Percentiles rank a stretch among this genome's conserved stretches.
Conservation (phyloP, 495 filamentous ascomycete species). For the Lasiosphaeria ovina region DNA sequence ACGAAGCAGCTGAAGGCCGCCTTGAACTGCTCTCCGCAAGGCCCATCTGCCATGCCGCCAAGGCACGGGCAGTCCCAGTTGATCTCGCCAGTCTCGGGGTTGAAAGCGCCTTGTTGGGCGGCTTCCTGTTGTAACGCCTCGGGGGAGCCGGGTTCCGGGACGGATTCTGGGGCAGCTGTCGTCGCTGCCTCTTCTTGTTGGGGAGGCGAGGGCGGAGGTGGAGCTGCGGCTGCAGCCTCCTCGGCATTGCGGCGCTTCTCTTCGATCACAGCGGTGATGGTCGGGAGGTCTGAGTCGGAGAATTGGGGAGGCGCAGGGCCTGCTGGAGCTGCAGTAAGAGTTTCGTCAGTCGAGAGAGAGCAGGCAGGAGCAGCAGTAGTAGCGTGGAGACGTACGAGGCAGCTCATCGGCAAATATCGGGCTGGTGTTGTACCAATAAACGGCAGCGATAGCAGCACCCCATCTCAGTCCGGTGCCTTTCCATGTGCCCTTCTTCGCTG, state of each 20-base stretch:
- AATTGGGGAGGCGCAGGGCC: constrained; percentile 39
- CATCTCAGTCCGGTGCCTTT: constrained; percentile 72
- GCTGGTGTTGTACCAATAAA: constrained; percentile 94
- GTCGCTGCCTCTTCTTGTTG: constrained; percentile 20
- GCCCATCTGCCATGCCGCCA: constrained; percentile 95
- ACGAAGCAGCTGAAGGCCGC: constrained; percentile 97
- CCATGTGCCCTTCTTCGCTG: constrained; percentile 71
- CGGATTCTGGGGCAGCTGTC: constrained; percentile 26
- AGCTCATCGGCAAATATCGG: constrained; percentile 81
- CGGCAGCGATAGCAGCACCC: constrained; percentile 69
- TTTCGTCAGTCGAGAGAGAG: constrained; percentile 3
- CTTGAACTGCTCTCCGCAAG: constrained; percentile 93
- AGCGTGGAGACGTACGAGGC: constrained; percentile 54
- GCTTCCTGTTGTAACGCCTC: constrained; percentile 74
- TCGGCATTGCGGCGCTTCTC: constrained; percentile 47
- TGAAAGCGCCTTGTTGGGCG: constrained; percentile 83
- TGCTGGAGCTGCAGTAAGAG: constrained; percentile 26
- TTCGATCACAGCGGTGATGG: constrained; percentile 50
- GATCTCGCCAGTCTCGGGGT: constrained; percentile 98
- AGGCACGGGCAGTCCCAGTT: constrained; percentile 99
- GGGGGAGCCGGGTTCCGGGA: constrained; percentile 18
- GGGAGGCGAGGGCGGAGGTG: constrained; percentile 24
- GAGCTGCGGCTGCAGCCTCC: constrained; percentile 20
- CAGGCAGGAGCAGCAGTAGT: background rate
- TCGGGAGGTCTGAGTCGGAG: constrained; percentile 47